Evolutionary conservation across 2,329 filamentous ascomycete genomes (phyloP).

Genomic region (Clarireedia sp.): DNA sequence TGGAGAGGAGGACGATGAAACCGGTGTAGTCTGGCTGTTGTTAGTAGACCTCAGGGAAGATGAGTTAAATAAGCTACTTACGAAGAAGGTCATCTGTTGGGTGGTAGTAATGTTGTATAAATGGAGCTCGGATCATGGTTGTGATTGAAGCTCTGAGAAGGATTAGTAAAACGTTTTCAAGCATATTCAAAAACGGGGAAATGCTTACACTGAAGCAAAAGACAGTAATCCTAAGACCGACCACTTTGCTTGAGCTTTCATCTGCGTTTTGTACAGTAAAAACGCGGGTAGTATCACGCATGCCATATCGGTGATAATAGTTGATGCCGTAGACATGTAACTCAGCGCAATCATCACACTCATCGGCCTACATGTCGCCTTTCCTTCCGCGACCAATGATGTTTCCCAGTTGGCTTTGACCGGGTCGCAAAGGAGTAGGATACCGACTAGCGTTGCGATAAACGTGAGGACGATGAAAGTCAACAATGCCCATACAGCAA

Average conservation of each 20-base stretch:
- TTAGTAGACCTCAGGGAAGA: neutral
- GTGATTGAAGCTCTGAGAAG: constrained; percentile 1
- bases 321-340: constrained; percentile 28
- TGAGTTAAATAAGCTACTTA: constrained; percentile 13
- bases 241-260: constrained; percentile 15
- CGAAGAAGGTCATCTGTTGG: constrained; percentile 18
- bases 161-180: neutral
- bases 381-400: constrained; percentile 7
- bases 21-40: neutral
- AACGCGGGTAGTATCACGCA: constrained; percentile 29
- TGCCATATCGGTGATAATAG: constrained; percentile 30
- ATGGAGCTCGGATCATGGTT: constrained; percentile 4
- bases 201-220: constrained; percentile 8
- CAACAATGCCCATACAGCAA: constrained; percentile 4
- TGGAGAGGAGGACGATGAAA: constrained; percentile 4
- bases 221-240: constrained; percentile 21
- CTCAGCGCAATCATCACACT: constrained; percentile 17
- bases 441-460: constrained; percentile 15
- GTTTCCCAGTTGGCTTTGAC: constrained; percentile 18
- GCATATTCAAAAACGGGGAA: too few species aligned
- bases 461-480: constrained; percentile 10
- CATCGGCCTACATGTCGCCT: constrained; percentile 14
- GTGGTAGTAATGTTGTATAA: neutral
- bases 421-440: constrained; percentile 16
- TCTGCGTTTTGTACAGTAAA: constrained; percentile 30